phyloP scores from a whole-genome alignment of 371 early-diverging fungal species.

The Scutellospora calospora region DNA sequence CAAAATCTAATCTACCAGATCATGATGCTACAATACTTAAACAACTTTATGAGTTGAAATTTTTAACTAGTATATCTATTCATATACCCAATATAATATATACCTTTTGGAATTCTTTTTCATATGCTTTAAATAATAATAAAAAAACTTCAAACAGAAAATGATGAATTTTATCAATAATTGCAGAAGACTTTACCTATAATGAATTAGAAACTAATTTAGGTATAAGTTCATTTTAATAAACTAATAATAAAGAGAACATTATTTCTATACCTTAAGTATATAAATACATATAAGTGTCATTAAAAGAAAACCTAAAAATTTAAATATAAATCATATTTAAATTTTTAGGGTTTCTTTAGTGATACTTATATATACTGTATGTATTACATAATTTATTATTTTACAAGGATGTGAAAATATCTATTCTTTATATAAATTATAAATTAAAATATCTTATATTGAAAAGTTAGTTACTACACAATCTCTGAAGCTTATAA shows the following conservation, averaged over 20 bases:
- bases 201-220: slow-evolving; percentile 3
- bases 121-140: neutral
- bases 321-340: too few species aligned
- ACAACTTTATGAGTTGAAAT: slow-evolving; percentile 1
- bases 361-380: too few species aligned
- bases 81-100: neutral
- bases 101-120: slow-evolving; percentile 4
- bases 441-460: too few species aligned
- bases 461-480: neutral
- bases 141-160: neutral
- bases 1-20: neutral
- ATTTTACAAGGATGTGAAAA: too few species aligned
- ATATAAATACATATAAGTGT: too few species aligned
- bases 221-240: neutral
- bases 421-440: too few species aligned
- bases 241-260: too few species aligned
- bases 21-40: slow-evolving; percentile 1
- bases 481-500: neutral
- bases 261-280: too few species aligned
- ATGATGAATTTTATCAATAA: neutral
- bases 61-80: neutral
- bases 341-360: too few species aligned
- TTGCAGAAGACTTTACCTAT: slow-evolving; percentile 14
- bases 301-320: too few species aligned
- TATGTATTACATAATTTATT: too few species aligned